phyloP scores from a whole-genome alignment of 2,329 filamentous ascomycete species.

The Cladosporium sp. region DNA sequence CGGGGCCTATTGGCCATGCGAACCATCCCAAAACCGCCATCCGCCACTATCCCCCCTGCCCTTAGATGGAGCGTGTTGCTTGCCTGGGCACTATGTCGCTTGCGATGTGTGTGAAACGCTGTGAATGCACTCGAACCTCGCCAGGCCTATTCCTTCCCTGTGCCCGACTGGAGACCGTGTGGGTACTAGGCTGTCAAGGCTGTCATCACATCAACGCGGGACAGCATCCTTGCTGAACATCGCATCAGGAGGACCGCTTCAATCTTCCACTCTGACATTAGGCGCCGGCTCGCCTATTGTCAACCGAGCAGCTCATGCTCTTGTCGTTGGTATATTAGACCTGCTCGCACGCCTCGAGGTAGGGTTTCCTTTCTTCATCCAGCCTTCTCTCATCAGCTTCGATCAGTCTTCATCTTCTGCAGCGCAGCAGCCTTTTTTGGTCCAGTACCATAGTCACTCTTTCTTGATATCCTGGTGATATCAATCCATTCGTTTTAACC shows the following conservation, averaged over 20 bases:
- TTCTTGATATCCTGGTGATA: slow-evolving; percentile 14
- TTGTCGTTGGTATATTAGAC: slow-evolving; percentile 3
- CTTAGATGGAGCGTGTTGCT: neutral
- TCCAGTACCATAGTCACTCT: slow-evolving; percentile 11
- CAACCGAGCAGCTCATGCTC: slow-evolving; percentile 1
- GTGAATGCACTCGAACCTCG: neutral
- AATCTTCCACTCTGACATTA: slow-evolving; percentile 5
- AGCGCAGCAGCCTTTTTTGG: slow-evolving; percentile 5
- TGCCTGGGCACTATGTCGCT: slow-evolving; percentile 3
- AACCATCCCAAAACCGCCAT: slow-evolving; percentile 1
- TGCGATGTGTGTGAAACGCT: slow-evolving; percentile 5
- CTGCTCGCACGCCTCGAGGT: slow-evolving; percentile 2
- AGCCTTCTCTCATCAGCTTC: slow-evolving; percentile 10
- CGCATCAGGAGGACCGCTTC: neutral
- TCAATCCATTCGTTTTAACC: slow-evolving; percentile 10
- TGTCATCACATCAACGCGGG: slow-evolving; percentile 6
- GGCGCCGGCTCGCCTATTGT: slow-evolving; percentile 2
- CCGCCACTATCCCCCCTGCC: neutral
- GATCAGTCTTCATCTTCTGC: slow-evolving; percentile 1
- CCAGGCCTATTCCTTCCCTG: neutral
- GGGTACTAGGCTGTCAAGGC: neutral
- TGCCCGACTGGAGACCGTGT: slow-evolving; percentile 1
- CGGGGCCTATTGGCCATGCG: neutral
- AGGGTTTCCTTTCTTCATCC: slow-evolving; percentile 7
- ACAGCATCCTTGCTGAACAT: neutral